A percentile compares a stretch with the other conserved stretches of the same genome.
Conservation (phyloP, 1,139 yeast species). For the Hansenula lynferdii region DNA sequence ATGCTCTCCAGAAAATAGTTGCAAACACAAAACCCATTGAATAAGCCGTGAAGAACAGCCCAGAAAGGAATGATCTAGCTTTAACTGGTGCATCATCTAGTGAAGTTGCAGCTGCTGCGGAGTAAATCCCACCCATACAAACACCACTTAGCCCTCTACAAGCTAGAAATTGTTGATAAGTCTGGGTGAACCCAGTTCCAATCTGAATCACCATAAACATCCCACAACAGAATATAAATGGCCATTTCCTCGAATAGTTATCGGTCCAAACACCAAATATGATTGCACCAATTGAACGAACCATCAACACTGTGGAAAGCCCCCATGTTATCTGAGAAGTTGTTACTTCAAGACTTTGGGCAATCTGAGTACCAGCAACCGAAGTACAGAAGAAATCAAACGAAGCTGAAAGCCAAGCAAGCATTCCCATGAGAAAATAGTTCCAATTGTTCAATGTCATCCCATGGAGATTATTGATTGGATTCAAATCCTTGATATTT, state of each 20-base stretch:
- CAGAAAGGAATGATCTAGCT: slow-evolving; percentile 40
- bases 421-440: slow-evolving; percentile 40
- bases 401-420: slow-evolving; percentile 50
- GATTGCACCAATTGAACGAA: slow-evolving; percentile 54
- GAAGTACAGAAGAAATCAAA: slow-evolving; percentile 52
- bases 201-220: slow-evolving; percentile 44
- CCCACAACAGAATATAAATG: slow-evolving; percentile 39
- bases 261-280: slow-evolving; percentile 52
- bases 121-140: slow-evolving; percentile 49
- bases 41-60: slow-evolving; percentile 42
- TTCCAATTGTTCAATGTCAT: slow-evolving; percentile 36
- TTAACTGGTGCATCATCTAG: slow-evolving; percentile 41
- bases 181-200: slow-evolving; percentile 49
- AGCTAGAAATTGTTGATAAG: slow-evolving; percentile 45
- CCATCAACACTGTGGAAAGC: slow-evolving; percentile 52
- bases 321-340: slow-evolving; percentile 53
- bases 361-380: slow-evolving; percentile 40
- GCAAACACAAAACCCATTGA: slow-evolving; percentile 40
- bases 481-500: slow-evolving; percentile 24
- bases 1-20: slow-evolving; percentile 39
- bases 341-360: slow-evolving; percentile 35
- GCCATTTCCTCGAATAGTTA: slow-evolving; percentile 51
- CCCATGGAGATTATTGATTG: slow-evolving; percentile 29
- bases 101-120: slow-evolving; percentile 44
- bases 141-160: slow-evolving; percentile 47